A percentile compares a stretch with the other conserved stretches of the same genome.
Evolutionary conservation across 1,284 basidiomycete genomes (phyloP).

Genomic region (Baeospora myosura): DNA sequence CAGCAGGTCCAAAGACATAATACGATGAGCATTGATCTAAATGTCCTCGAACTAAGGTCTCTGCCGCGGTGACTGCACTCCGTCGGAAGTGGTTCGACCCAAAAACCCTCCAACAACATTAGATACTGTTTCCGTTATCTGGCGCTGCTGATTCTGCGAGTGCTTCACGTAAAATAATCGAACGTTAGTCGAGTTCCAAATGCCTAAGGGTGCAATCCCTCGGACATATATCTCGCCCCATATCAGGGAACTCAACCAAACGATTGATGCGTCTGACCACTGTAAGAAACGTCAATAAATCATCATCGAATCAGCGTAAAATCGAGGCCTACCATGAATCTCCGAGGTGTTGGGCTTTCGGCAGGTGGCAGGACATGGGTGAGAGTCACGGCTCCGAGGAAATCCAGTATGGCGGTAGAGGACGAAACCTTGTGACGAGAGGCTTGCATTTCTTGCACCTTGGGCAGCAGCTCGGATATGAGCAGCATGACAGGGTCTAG

Average conservation of each 20-base stretch:
- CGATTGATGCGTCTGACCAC: conserved; percentile 85
- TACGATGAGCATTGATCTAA: neutral
- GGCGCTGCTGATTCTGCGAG: conserved; percentile 57
- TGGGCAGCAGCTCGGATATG: conserved; percentile 80
- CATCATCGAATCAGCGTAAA: conserved; percentile 5
- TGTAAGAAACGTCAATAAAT: conserved; percentile 22
- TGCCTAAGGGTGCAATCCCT: conserved; percentile 73
- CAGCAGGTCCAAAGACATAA: neutral
- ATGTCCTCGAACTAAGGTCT: neutral
- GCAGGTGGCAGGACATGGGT: conserved; percentile 64
- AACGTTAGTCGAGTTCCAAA: conserved; percentile 84
- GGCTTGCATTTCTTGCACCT: conserved; percentile 75
- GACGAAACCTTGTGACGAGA: conserved; percentile 55
- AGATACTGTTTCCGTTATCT: conserved; percentile 68
- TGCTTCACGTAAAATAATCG: conserved; percentile 87
- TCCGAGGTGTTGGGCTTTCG: conserved; percentile 58
- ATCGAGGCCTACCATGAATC: conserved; percentile 55
- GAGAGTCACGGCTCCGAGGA: conserved; percentile 57
- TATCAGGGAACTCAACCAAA: conserved; percentile 85
- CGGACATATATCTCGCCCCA: conserved; percentile 95
- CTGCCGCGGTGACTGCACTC: neutral
- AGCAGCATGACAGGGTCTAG: conserved; percentile 79
- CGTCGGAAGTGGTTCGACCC: conserved; percentile 32
- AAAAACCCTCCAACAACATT: conserved; percentile 67
- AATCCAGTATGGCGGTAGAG: conserved; percentile 62